phyloP scores from a whole-genome alignment of 2,329 filamentous ascomycete genomes.

The Penicillium verrucosum region DNA sequence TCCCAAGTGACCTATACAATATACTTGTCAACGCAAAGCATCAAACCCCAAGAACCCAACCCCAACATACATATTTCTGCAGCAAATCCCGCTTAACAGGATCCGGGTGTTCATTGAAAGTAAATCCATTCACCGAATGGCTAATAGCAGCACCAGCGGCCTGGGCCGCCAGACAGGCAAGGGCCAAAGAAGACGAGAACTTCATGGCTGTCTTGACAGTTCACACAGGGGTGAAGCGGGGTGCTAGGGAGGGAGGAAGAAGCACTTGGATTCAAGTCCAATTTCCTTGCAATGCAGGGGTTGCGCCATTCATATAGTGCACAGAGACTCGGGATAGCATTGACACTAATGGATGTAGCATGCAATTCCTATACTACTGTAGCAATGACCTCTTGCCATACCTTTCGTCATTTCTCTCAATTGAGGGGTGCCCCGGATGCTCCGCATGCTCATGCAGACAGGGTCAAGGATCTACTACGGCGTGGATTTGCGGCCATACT shows the following conservation, averaged over 20 bases:
- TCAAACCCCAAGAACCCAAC: not conserved
- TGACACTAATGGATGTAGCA: conserved; percentile 4
- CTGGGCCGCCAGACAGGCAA: conserved; percentile 44
- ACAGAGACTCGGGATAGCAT: not conserved
- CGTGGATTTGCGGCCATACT: not conserved
- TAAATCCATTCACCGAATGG: conserved; percentile 50
- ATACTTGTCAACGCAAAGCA: not conserved
- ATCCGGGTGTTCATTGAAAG: conserved; percentile 41
- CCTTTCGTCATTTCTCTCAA: conserved; percentile 1
- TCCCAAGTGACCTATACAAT: conserved; percentile 63
- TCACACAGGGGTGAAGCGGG: not conserved
- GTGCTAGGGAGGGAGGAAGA: not conserved
- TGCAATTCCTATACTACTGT: conserved; percentile 1
- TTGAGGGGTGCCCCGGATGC: conserved; percentile 4
- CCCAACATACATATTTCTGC: conserved; percentile 53
- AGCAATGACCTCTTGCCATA: not conserved
- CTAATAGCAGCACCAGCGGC: conserved; percentile 49
- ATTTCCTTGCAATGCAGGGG: conserved; percentile 11
- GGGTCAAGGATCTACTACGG: not conserved
- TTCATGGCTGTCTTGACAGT: conserved; percentile 36
- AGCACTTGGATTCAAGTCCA: not conserved
- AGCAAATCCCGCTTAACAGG: conserved; percentile 47
- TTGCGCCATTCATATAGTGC: conserved; percentile 18
- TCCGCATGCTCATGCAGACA: not conserved
- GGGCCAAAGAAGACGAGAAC: conserved; percentile 32